These are phyloP conservation scores for Hordeum vulgare DNA, from an alignment of 176 grass and related monocot species.

Conservation along the genomic window MorexV3_pseudomolecules_assembly NC_058524.1:597895304-597895803, in stretches of 20 bases:
- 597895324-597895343: conserved; percentile 78
- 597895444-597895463: conserved; percentile 50
- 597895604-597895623: conserved; percentile 92
- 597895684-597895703: conserved; percentile 30
- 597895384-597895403: conserved; percentile 9
- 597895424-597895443: conserved; percentile 57
- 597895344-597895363: conserved; percentile 50
- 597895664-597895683: conserved; percentile 20
- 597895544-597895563: too few relatives aligned
- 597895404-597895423: conserved; percentile 50
- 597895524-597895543: too few relatives aligned
- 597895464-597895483: conserved; percentile 53
- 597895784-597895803: conserved; percentile 63
- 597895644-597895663: conserved; percentile 52
- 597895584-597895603: conserved; percentile 61
- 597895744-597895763: conserved; percentile 99
- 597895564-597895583: conserved; percentile 61
- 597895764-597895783: conserved; percentile 76
- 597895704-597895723: conserved; percentile 58
- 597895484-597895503: conserved; percentile 61
- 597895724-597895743: conserved; percentile 95
- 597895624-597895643: conserved; percentile 87
- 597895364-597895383: conserved; percentile 34
- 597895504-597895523: too few relatives aligned
- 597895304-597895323: conserved; percentile 46